Evolutionary conservation across 495 filamentous ascomycete species (phyloP).

Genomic region (Usnea hakonensis): DNA sequence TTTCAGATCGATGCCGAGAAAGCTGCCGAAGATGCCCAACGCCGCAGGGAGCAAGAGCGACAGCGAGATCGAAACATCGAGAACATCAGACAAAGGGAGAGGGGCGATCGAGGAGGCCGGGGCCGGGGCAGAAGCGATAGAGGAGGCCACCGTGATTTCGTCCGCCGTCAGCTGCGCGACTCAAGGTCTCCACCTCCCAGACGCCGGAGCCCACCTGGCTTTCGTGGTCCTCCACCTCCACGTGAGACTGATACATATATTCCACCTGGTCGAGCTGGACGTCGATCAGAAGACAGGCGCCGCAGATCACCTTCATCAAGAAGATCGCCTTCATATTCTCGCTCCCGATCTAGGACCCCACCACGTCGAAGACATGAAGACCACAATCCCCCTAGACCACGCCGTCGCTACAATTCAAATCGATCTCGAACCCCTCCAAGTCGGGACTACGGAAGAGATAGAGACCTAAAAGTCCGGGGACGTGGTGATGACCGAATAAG

Average conservation of each 20-base stretch:
- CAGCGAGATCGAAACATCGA: conserved; percentile 53
- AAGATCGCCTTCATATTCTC: conserved; percentile 34
- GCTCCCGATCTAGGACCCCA: conserved; percentile 35
- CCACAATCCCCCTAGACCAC: conserved; percentile 26
- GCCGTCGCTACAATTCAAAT: conserved; percentile 33
- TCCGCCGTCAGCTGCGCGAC: conserved; percentile 34
- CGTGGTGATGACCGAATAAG: conserved; percentile 46
- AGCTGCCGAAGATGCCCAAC: conserved; percentile 65
- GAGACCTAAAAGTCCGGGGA: conserved; percentile 34
- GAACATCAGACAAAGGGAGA: conserved; percentile 62
- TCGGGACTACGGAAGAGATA: conserved; percentile 31
- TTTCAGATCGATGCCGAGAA: conserved; percentile 72
- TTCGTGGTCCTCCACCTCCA: conserved; percentile 44
- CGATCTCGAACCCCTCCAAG: conserved; percentile 36
- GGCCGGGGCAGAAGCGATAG: conserved; percentile 48
- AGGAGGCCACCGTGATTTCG: conserved; percentile 41
- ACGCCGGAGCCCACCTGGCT: conserved; percentile 41
- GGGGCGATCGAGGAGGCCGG: conserved; percentile 54
- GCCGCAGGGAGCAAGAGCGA: conserved; percentile 59
- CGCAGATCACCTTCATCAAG: conserved; percentile 32
- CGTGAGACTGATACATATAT: conserved; percentile 54
- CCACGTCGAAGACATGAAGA: conserved; percentile 30
- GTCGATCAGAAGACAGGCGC: conserved; percentile 26
- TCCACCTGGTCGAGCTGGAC: conserved; percentile 32
- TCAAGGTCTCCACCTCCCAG: conserved; percentile 61